Conservation (phyloP, 495 filamentous ascomycete genomes). For the Neurospora intermedia region DNA sequence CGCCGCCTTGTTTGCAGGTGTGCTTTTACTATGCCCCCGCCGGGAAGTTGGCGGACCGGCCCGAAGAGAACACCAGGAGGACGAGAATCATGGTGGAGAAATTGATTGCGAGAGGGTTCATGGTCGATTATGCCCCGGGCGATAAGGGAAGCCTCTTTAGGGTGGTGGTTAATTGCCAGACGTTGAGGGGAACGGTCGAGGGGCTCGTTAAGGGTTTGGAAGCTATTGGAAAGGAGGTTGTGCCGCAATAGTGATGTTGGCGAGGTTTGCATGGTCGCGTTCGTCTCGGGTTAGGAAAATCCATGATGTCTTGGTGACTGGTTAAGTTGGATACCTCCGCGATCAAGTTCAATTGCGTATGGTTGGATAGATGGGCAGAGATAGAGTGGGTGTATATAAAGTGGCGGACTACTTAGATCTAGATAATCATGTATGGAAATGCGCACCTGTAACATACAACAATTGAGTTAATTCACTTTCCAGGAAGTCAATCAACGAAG, state of each 20-base stretch:
- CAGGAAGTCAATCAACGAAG: neutral
- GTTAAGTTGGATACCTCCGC: neutral
- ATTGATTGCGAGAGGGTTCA: constrained; percentile 68
- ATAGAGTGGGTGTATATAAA: neutral
- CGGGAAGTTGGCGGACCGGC: constrained; percentile 38
- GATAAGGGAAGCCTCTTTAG: constrained; percentile 74
- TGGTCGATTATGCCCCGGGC: constrained; percentile 87
- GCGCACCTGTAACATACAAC: neutral
- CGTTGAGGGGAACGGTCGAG: constrained; percentile 62
- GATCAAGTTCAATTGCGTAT: neutral
- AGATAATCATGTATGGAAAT: neutral
- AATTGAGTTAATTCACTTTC: neutral
- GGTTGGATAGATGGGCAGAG: neutral
- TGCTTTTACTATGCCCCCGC: constrained; percentile 78
- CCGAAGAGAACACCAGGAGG: constrained; percentile 54
- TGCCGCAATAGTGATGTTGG: neutral
- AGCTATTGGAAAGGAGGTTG: constrained; percentile 47
- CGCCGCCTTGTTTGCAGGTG: constrained; percentile 84
- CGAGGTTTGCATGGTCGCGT: neutral
- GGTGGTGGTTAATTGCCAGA: constrained; percentile 75
- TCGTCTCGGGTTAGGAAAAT: neutral
- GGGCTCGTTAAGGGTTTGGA: constrained; percentile 63
- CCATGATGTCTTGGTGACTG: neutral
- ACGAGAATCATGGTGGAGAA: constrained; percentile 56
- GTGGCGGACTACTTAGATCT: neutral